Base-by-base conservation (phyloP, 352 stramenopile species). In the Globisporangium spiculum region DNA sequence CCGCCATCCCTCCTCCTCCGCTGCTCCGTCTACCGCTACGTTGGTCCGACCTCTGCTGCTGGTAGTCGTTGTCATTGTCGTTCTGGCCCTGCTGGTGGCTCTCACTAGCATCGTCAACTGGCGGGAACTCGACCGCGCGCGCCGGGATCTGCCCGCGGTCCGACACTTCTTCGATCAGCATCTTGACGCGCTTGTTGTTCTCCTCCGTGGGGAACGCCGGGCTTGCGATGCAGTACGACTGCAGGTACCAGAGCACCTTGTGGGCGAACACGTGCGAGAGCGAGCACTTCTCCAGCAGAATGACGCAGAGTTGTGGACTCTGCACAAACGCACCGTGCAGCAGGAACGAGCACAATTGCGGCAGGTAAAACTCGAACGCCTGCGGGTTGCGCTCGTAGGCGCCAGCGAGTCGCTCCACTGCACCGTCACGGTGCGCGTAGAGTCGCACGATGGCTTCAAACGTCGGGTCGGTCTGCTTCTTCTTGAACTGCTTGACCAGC, bases 361-460 rank as follows among this genome's bases (percentile, higher is more conserved):
- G 88, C 55, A 94, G 66, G 67, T 95, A 95, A 55, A 95, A 95
- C 72, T 92, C 87, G 60, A 95, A 95, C 64, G 82, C 85, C 36
- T 71, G 64, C 52, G 81, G 83, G 50, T 90, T 75, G 50, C 74
- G 77, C 30, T 91, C 81, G 52, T 83, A 89, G 20, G 81, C 81
- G 54, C 76, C 53, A 0, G 66, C 73, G 48, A 95, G 65, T 1
- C 76, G 75, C 61, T 90, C 78, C 27, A 92, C 78, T 0, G 85
- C 87, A 46, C 74, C 74, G 53, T 92, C 85, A 44, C 89, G 86
- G 63, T 95, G 87, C 3, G 87, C 87, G 67, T 91, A 95, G 14
- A 95, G 79, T n/a, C 84, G 80, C 68, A 95, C 82, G 38, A 95
- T 87, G 18, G 87, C 85, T 57, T 95, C 84, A 44, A 95, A 95